phyloP scores from a whole-genome alignment of 1,284 basidiomycete species.

The Athelia sp. region DNA sequence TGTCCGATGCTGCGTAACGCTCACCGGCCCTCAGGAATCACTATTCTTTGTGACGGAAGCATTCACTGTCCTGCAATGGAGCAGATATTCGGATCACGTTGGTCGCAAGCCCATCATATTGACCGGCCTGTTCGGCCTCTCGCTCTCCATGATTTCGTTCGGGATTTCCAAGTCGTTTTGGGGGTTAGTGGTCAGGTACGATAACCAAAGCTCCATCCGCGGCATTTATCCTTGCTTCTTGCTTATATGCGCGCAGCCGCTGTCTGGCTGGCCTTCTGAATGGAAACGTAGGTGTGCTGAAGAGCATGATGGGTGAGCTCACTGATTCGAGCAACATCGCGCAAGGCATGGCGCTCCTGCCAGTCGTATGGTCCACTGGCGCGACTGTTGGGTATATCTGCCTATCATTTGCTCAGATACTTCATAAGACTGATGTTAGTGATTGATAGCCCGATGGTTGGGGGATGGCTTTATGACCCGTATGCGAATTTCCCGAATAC shows the following conservation, averaged over 20 bases:
- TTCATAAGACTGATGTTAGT: not conserved
- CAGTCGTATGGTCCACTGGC: slow-evolving; percentile 43
- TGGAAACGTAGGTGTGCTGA: slow-evolving; percentile 51
- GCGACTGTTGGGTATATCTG: slow-evolving; percentile 36
- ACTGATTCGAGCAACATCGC: slow-evolving; percentile 51
- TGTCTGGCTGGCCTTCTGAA: slow-evolving; percentile 40
- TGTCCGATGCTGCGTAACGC: slow-evolving; percentile 8
- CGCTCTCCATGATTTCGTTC: slow-evolving; percentile 66
- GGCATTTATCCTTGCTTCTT: not conserved
- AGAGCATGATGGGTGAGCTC: slow-evolving; percentile 36
- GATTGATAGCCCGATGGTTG: not conserved
- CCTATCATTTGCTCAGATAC: too few species aligned
- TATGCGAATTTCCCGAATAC: slow-evolving; percentile 8
- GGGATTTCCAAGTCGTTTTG: slow-evolving; percentile 66
- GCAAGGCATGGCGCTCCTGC: slow-evolving; percentile 33
- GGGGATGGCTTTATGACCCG: not conserved
- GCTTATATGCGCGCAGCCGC: slow-evolving; percentile 1
- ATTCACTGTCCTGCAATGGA: slow-evolving; percentile 68
- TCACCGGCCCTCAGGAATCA: slow-evolving; percentile 54
- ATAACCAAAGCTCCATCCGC: not conserved
- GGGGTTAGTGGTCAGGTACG: slow-evolving; percentile 58
- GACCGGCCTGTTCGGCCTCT: slow-evolving; percentile 58
- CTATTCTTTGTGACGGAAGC: slow-evolving; percentile 70
- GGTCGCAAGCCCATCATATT: slow-evolving; percentile 72
- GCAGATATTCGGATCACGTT: slow-evolving; percentile 62